Conservation (phyloP, 352 stramenopile genomes). For the Globisporangium radiosum region DNA sequence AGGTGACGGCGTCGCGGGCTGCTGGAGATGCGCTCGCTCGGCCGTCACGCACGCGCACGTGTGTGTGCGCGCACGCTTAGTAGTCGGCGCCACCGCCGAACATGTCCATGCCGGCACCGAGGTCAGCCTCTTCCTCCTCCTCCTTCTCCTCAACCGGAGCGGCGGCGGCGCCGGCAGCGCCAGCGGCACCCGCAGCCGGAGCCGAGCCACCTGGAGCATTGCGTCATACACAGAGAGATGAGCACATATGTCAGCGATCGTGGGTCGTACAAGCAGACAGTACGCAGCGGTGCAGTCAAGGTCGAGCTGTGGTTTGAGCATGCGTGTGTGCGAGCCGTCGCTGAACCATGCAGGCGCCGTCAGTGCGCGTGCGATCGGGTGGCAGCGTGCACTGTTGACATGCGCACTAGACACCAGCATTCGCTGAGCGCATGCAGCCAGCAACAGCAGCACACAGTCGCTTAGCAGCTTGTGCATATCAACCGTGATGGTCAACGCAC, state of each 20-base stretch:
- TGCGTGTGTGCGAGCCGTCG: background rate
- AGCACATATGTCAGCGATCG: slow-evolving; percentile 3
- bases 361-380: too few species aligned
- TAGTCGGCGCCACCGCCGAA: slow-evolving; percentile 85
- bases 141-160: slow-evolving; percentile 62
- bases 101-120: slow-evolving; percentile 83
- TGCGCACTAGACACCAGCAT: too few species aligned
- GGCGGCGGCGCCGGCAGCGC: slow-evolving; percentile 28
- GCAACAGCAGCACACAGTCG: too few species aligned
- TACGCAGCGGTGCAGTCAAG: too few species aligned
- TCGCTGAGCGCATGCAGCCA: too few species aligned
- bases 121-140: slow-evolving; percentile 85
- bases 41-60: slow-evolving; percentile 6
- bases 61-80: slow-evolving; percentile 25
- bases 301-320: background rate
- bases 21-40: background rate
- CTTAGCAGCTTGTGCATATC: too few species aligned
- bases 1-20: background rate
- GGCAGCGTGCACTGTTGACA: too few species aligned
- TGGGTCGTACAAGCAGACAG: too few species aligned
- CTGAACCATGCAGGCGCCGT: too few species aligned
- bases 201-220: slow-evolving; percentile 37
- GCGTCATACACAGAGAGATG: slow-evolving; percentile 7
- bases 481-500: too few species aligned
- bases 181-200: slow-evolving; percentile 40